Evolutionary conservation across 2,329 filamentous ascomycete genomes (phyloP), one percentile per base, ranked within the genome.

Genomic region (Chaetomiaceae sp.): DNA sequence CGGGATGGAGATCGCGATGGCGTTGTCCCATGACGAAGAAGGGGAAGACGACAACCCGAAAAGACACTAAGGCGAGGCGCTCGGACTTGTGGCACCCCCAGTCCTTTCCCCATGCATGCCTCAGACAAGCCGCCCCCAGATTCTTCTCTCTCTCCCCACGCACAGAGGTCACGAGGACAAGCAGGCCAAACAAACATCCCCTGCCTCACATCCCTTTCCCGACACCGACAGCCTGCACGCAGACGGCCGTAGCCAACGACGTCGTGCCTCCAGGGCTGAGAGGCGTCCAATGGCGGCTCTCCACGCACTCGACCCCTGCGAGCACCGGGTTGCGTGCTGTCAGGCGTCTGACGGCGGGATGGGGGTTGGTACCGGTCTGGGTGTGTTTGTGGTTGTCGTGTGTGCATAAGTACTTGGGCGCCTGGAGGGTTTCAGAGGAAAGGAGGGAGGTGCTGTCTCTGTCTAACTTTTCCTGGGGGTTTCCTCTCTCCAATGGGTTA

Each of bases 331-430:
- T 51, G 4, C 23, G 47, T 44, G 44, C 12, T 55, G 53, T 55
- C 49, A 55, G 40, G 13, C 25, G 40, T 23, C 34, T 25, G 14
- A 20, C 16, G 17, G 25, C 12, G 41, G 33, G 43, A 44, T 46
- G 50, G 52, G 52, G 52, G 52, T 40, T 27, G 34, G 16, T 7
- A 10, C n/a, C n/a, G n/a, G n/a, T n/a, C n/a, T n/a, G n/a, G n/a
- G n/a, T n/a, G n/a, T n/a, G n/a, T n/a, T 27, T 27, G 20, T 25
- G 20, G n/a, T 25, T 12, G 19, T 1, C 9, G 40, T 21, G 40
- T 21, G 21, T 7, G 17, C 37, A 49, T 49, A 49, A 49, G 47
- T 21, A 33, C 16, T 33, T 10, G 25, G 25, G 10, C 25, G 25
- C 6, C 25, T 27, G 6, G 25, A 27, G 25, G 25, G n/a, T n/a